Evolutionary conservation across 2,329 filamentous ascomycete species (phyloP).

Genomic region (Penicillium sp.): DNA sequence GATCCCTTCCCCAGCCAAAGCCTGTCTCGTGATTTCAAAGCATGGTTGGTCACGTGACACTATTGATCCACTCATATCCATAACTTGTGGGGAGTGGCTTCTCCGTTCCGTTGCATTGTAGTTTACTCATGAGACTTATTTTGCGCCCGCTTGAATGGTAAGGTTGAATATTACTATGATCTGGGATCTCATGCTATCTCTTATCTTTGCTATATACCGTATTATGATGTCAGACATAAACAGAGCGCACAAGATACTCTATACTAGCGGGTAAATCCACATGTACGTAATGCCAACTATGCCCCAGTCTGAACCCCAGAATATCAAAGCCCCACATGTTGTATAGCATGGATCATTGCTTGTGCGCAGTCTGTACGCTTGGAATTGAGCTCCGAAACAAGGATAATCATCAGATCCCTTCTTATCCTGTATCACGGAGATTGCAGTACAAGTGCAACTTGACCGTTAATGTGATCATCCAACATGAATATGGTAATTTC

Average conservation of each 20-base stretch:
- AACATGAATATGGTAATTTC: no score
- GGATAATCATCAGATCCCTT: no score
- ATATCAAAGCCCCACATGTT: not conserved
- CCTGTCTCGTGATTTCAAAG: not conserved
- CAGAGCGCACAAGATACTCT: not conserved
- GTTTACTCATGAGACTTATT: not conserved
- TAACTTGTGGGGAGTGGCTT: not conserved
- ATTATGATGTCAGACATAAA: not conserved
- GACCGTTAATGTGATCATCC: no score
- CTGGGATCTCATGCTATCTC: not conserved
- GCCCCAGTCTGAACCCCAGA: not conserved
- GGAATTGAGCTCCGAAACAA: no score
- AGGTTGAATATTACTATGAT: not conserved
- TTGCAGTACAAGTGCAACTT: no score
- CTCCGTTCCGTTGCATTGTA: not conserved
- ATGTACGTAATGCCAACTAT: not conserved
- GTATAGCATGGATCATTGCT: not conserved
- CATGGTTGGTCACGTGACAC: not conserved
- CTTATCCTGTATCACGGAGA: no score
- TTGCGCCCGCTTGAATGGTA: not conserved
- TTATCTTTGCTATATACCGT: not conserved
- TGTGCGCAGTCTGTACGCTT: not conserved
- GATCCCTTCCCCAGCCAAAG: not conserved
- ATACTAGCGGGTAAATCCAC: not conserved
- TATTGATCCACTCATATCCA: not conserved